Evolutionary conservation across 192 early-diverging fungal species (phyloP).

Genomic region (Backusella mclennaniae): DNA sequence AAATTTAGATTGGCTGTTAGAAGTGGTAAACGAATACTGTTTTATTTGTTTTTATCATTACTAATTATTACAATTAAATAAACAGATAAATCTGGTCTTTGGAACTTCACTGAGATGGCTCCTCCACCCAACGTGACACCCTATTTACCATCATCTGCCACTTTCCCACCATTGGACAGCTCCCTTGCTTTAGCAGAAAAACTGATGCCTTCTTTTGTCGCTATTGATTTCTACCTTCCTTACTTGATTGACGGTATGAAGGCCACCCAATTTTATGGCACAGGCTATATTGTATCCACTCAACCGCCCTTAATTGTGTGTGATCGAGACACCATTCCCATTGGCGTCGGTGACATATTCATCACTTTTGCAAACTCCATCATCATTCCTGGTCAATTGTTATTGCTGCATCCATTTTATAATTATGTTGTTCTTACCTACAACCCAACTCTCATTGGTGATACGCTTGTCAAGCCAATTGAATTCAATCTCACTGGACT

Average conservation of each 20-base stretch:
- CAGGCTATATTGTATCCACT: slow-evolving; percentile 78
- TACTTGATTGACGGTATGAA: slow-evolving; percentile 77
- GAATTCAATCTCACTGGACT: slow-evolving; percentile 57
- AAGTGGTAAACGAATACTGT: slow-evolving; percentile 47
- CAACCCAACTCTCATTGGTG: slow-evolving; percentile 69
- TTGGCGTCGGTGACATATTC: slow-evolving; percentile 73
- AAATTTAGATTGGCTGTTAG: slow-evolving; percentile 74
- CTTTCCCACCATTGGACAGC: slow-evolving; percentile 66
- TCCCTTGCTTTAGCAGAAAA: slow-evolving; percentile 68
- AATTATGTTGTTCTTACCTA: slow-evolving; percentile 87
- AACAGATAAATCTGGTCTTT: slow-evolving; percentile 67
- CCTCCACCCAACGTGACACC: slow-evolving; percentile 52
- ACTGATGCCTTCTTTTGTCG: slow-evolving; percentile 81
- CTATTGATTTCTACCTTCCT: slow-evolving; percentile 80
- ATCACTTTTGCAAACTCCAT: slow-evolving; percentile 86
- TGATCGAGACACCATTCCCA: slow-evolving; percentile 78
- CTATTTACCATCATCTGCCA: slow-evolving; percentile 65
- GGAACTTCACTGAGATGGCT: slow-evolving; percentile 73
- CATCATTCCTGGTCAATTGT: slow-evolving; percentile 81
- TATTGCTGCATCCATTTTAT: slow-evolving; percentile 85
- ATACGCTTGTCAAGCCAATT: slow-evolving; percentile 67
- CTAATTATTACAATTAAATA: background rate
- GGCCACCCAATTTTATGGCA: slow-evolving; percentile 64
- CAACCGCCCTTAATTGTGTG: slow-evolving; percentile 79
- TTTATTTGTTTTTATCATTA: background rate